These are phyloP conservation scores for Rhododendron henanense DNA, from an alignment of 148 eudicot genomes.

Conservation along the genomic window DNA sequence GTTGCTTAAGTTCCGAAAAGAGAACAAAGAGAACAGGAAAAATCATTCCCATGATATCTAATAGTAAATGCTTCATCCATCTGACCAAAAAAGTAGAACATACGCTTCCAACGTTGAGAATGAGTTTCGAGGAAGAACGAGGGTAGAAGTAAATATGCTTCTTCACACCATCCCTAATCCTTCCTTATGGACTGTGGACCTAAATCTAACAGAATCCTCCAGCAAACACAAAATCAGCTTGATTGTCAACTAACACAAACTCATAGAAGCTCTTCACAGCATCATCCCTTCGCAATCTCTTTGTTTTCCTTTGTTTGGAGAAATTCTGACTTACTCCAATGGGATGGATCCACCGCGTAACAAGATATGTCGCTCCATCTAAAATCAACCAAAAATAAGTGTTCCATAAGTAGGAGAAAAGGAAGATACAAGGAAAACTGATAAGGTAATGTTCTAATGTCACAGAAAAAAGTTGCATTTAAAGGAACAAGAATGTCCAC, in stretches of 20 bases:
- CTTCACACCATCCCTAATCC: background rate
- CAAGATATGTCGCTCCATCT: constrained; percentile 44
- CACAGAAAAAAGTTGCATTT: background rate
- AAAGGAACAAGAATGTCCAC: background rate
- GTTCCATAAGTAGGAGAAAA: background rate
- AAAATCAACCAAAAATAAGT: background rate
- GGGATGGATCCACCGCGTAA: constrained; percentile 34
- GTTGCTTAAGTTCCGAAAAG: background rate
- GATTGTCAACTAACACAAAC: background rate
- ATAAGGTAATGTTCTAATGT: background rate
- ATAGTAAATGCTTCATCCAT: background rate
- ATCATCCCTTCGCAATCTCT: background rate
- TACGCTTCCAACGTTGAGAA: background rate
- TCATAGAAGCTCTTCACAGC: background rate
- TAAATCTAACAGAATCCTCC: background rate
- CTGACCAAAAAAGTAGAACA: background rate
- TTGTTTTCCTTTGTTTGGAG: background rate
- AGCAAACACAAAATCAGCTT: background rate
- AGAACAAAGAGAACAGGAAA: background rate
- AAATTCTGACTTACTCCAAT: background rate
- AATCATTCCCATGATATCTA: background rate
- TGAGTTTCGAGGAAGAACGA: background rate
- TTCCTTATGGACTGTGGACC: background rate
- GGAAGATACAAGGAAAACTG: background rate
- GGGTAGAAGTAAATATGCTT: background rate